Evolutionary conservation across 2,329 filamentous ascomycete species (phyloP).

Genomic region (Talaromyces funiculosus): DNA sequence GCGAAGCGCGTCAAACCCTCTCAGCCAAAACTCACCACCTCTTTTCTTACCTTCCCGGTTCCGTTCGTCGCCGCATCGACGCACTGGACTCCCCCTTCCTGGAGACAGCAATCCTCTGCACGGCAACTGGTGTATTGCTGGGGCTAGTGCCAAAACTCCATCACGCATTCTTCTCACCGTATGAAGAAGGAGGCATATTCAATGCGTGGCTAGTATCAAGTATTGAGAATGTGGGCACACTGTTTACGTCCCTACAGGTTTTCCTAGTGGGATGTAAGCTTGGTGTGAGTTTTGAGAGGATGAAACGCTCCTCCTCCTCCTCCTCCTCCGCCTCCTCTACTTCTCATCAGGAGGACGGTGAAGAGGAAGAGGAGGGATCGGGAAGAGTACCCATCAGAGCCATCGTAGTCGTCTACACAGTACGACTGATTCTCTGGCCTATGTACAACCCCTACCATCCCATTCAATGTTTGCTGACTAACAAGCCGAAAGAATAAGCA

Average conservation of each 20-base stretch:
- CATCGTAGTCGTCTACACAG: conserved; percentile 47
- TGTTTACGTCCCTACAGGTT: conserved; percentile 62
- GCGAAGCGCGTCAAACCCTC: conserved; percentile 17
- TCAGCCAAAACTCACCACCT: conserved; percentile 24
- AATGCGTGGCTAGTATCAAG: conserved; percentile 61
- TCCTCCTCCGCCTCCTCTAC: not conserved
- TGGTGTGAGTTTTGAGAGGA: conserved; percentile 47
- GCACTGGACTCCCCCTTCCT: conserved; percentile 48
- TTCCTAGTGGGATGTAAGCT: conserved; percentile 64
- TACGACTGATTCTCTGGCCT: conserved; percentile 60
- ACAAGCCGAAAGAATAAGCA: conserved; percentile 37
- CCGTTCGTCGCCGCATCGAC: conserved; percentile 31
- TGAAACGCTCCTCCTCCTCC: conserved; percentile 26
- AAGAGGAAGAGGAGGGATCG: conserved; percentile 13
- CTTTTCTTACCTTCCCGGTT: conserved; percentile 29
- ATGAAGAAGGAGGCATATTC: conserved; percentile 56
- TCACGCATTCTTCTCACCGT: conserved; percentile 55
- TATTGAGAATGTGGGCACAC: conserved; percentile 55
- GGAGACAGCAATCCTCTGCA: conserved; percentile 59
- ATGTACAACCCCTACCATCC: conserved; percentile 21
- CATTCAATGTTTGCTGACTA: not conserved
- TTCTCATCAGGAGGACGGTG: not conserved
- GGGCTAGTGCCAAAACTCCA: conserved; percentile 58
- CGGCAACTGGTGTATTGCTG: conserved; percentile 53
- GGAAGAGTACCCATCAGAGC: conserved; percentile 39